These are phyloP conservation scores for Dimocarpus longan DNA, from an alignment of 345 rosid species.

Conservation along the genomic window DNA sequence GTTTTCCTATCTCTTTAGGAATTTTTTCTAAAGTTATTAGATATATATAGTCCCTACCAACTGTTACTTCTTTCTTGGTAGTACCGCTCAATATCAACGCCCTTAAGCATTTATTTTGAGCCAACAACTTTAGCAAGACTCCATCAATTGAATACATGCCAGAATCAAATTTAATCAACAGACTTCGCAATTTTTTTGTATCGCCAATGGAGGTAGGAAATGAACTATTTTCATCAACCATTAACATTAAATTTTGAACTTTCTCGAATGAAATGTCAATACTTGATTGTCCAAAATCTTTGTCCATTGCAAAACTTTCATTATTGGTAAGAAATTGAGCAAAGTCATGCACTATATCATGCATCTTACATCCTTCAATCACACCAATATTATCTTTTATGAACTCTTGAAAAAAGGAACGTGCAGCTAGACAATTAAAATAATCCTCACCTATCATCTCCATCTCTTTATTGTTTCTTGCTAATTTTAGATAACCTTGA, in stretches of 20 bases:
- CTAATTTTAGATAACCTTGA: not conserved
- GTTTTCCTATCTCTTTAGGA: slow-evolving; percentile 18
- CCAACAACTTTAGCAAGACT: too few species aligned
- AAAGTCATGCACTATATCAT: not conserved
- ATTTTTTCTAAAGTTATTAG: not conserved
- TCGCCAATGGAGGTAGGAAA: not conserved
- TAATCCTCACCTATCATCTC: not conserved
- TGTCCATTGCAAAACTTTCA: not conserved
- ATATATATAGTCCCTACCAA: fast-evolving
- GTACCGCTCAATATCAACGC: not conserved
- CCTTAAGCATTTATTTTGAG: too few species aligned
- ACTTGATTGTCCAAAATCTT: too few species aligned
- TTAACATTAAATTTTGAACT: slow-evolving; percentile 21
- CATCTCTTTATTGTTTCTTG: not conserved
- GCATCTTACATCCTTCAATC: too few species aligned
- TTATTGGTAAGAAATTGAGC: not conserved
- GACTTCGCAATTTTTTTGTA: too few species aligned
- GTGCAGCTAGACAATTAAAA: too few species aligned
- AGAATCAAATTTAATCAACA: not conserved
- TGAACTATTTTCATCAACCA: not conserved
- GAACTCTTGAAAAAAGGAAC: too few species aligned
- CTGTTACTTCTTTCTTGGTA: not conserved
- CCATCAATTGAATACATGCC: too few species aligned
- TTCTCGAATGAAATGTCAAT: not conserved
- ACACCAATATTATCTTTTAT: too few species aligned